These are phyloP conservation scores for Leccinum aurantiacum DNA, from an alignment of 768 basidiomycete species.

Conservation along the genomic window DNA sequence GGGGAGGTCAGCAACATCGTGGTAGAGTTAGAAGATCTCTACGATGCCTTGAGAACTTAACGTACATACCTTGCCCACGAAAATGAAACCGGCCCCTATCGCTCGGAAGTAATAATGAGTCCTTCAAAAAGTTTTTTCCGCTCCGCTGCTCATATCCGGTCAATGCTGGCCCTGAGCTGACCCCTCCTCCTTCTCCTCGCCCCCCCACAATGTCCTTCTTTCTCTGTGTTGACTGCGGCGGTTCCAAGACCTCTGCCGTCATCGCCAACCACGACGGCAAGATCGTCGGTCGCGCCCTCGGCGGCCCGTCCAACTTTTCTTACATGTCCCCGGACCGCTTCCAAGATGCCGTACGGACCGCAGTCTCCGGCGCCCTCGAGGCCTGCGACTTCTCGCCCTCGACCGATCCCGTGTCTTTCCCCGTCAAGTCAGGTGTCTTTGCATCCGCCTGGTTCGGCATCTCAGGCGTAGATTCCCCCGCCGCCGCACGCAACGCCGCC, in stretches of 20 bases:
- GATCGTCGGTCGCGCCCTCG: slow-evolving; percentile 64
- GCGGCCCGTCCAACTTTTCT: slow-evolving; percentile 84
- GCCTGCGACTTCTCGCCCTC: slow-evolving; percentile 40
- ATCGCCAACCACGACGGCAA: slow-evolving; percentile 58
- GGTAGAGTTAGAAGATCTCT: too few relatives aligned
- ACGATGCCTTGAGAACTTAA: too few relatives aligned
- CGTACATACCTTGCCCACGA: too few relatives aligned
- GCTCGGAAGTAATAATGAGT: too few relatives aligned
- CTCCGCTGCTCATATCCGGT: background rate
- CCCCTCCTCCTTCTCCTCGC: background rate
- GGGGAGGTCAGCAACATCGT: slow-evolving; percentile 19
- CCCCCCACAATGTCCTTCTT: slow-evolving; percentile 51
- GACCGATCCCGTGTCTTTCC: slow-evolving; percentile 37
- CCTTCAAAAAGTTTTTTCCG: too few relatives aligned
- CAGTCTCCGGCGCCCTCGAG: slow-evolving; percentile 56
- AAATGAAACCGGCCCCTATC: too few relatives aligned
- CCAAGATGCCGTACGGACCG: slow-evolving; percentile 47
- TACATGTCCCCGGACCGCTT: slow-evolving; percentile 70
- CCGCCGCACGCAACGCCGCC: slow-evolving; percentile 57
- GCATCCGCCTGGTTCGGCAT: slow-evolving; percentile 80
- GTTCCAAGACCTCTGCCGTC: slow-evolving; percentile 82
- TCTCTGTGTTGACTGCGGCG: slow-evolving; percentile 87
- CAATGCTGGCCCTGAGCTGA: background rate
- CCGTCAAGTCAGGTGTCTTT: slow-evolving; percentile 45
- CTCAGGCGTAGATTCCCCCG: slow-evolving; percentile 76